Base-by-base conservation (phyloP, 208 protist species). In the Crithidia acanthocephali region DNA sequence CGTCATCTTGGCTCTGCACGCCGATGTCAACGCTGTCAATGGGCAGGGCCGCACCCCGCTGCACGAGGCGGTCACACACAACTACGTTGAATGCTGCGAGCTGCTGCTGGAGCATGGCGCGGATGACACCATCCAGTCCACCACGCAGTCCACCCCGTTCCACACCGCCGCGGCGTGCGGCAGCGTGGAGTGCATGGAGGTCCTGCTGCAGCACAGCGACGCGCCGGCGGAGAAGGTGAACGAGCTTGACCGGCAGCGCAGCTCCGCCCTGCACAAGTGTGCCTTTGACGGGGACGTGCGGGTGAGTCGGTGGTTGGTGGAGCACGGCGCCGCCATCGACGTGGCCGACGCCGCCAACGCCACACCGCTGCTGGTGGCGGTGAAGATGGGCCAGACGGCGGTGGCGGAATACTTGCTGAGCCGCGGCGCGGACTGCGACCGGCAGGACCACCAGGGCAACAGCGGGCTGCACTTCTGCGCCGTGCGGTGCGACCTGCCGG, bases 211-310 rank as follows among this genome's bases (percentile, higher is more conserved):
- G 22, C 79, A 86, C 74, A 93, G 84, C 67, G 79, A 84, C 25
- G 72, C 93, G 16, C 83, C 89, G 15, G 48, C 61, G 8, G 76
- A 52, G 15, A 93, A 94, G 69, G 89, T 95, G 58, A 95, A 95
- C 71, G 87, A 94, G 66, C 68, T 94, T 28, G 93, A 97, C 70
- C 81, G 83, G 48, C 93, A 93, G 61, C 76, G 73, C 40, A 88
- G 84, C 70, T 94, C 90, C 25, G 93, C 91, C 22, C 79, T 97
- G 63, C 93, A 97, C 76, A 95, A 94, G 79, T 95, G 93, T 68
- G 88, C 90, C 44, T 97, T 91, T 51, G 91, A 95, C 72, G 92
- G 93, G 58, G 91, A 96, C 45, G 87, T 96, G 56, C 85, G 88
- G 33, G 93, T 97, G 47, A 92, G 81, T 51, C 76, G 83, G 28